Evolutionary conservation across 257 asterid species (phyloP).

Genomic region (Paulownia fortunei): DNA sequence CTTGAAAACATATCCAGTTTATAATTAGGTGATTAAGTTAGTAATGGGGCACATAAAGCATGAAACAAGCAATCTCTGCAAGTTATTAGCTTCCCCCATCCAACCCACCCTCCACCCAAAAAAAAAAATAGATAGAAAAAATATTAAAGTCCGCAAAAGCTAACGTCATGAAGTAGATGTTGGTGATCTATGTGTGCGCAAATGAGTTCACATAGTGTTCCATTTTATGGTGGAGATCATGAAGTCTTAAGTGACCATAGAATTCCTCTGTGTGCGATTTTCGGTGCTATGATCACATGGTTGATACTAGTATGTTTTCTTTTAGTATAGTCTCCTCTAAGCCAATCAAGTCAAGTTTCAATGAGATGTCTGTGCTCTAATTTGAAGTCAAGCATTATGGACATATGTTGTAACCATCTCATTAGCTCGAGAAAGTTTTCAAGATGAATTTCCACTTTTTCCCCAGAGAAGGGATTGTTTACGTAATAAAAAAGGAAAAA

Average conservation of each 20-base stretch:
- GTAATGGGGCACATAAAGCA: background rate
- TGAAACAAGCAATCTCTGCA: background rate
- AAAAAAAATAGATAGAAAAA: too few species aligned
- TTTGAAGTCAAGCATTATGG: background rate
- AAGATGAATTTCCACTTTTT: background rate
- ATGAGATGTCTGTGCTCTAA: background rate
- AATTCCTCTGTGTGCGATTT: background rate
- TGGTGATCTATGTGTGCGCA: too few species aligned
- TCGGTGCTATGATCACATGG: background rate
- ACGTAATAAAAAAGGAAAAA: too few species aligned
- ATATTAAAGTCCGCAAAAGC: too few species aligned
- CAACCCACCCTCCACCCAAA: background rate
- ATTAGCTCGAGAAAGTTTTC: background rate
- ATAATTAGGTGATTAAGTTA: background rate
- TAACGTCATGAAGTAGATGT: too few species aligned
- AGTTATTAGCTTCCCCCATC: background rate
- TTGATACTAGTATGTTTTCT: too few species aligned
- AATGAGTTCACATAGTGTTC: too few species aligned
- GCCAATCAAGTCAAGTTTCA: too few species aligned
- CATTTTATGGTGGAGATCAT: background rate
- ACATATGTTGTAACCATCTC: background rate
- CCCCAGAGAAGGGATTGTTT: too few species aligned
- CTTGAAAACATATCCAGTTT: background rate
- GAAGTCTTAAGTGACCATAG: background rate
- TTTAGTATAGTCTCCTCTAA: too few species aligned